Evolutionary conservation across 192 early-diverging fungal species (phyloP), one percentile per base, ranked within the genome.

Genomic region (Oehlia diaphana): DNA sequence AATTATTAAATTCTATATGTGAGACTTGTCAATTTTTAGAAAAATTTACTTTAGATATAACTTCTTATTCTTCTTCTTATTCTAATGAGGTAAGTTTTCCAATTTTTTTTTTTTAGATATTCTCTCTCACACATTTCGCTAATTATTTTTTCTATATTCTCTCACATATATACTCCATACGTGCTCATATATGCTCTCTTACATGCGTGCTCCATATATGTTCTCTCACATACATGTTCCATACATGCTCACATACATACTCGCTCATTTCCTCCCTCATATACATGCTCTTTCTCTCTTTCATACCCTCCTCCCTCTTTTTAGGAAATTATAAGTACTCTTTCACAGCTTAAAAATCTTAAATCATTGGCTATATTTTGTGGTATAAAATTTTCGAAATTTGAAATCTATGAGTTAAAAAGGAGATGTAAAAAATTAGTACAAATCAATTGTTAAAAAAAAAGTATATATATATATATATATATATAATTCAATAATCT

Each of bases 361-460:
- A 66, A 31, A 66, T 66, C 65, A 13, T 66, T 66, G n/a, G 65
- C 65, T 16, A 4, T 66, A 14, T 66, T 66, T 66, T 66, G 65
- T 33, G 65, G 65, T 33, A 66, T 26, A 33, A 66, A 33, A 33
- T 66, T 66, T 66, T 33, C 65, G 1, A 33, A 33, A 33, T 26
- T 14, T 31, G 31, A 66, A 33, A 12, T 26, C 33, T 33, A 33
- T 13, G 12, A 14, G 13, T 16, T 66, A 33, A 33, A 66, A 66
- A 66, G 28, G 3, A 66, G 28, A 9, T 66, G 65, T 31, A 16
- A 13, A 9, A 35, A 33, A 31, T 66, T 66, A n/a, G n/a, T 10
- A 66, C 13, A 66, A 66, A 66, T 66, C 3, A 66, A 66, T 66
- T 26, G 26, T 66, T 66, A 33, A 66, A 66, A 44, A 44, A 66